Percentiles rank a stretch among this genome's conserved stretches.
These are phyloP conservation scores for Penicillium pulvis DNA, from an alignment of 495 filamentous ascomycete genomes.

Conservation along the genomic window DNA sequence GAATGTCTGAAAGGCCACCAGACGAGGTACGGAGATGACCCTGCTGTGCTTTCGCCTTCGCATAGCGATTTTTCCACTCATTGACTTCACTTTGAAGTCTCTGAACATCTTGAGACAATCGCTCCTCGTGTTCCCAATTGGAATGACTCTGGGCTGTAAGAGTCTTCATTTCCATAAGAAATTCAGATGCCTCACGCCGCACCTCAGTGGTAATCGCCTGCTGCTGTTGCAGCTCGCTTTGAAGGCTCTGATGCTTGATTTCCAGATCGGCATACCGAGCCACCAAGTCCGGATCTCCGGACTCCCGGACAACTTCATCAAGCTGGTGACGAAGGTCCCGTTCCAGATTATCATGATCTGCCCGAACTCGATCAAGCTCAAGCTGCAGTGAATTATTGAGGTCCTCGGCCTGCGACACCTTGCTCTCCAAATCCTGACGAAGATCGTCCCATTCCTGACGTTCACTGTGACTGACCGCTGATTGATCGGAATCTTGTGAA, in stretches of 20 bases:
- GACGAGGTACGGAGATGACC: slow-evolving; percentile 80
- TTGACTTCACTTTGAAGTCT: slow-evolving; percentile 77
- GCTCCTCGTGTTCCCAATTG: slow-evolving; percentile 81
- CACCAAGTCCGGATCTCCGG: slow-evolving; percentile 51
- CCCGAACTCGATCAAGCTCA: slow-evolving; percentile 72
- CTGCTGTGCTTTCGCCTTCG: slow-evolving; percentile 81
- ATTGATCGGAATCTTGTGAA: slow-evolving; percentile 33
- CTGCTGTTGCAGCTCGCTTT: slow-evolving; percentile 69
- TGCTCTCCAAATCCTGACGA: slow-evolving; percentile 72
- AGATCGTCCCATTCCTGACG: slow-evolving; percentile 73
- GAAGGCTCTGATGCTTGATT: slow-evolving; percentile 70
- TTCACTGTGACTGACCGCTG: slow-evolving; percentile 43
- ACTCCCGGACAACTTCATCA: slow-evolving; percentile 48
- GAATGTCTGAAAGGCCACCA: slow-evolving; percentile 64
- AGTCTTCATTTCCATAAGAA: slow-evolving; percentile 84
- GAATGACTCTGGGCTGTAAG: slow-evolving; percentile 76
- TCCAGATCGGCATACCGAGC: slow-evolving; percentile 64
- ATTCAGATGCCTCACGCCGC: slow-evolving; percentile 78
- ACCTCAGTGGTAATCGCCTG: slow-evolving; percentile 88
- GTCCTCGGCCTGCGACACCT: slow-evolving; percentile 74
- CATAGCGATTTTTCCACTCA: slow-evolving; percentile 88
- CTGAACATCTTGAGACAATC: slow-evolving; percentile 69
- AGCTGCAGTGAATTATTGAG: slow-evolving; percentile 74
- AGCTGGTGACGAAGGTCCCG: slow-evolving; percentile 65
- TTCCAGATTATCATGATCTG: slow-evolving; percentile 65